These are phyloP conservation scores for Bacterosira constricta DNA, from an alignment of 108 stramenopile genomes.

Conservation along the genomic window DNA sequence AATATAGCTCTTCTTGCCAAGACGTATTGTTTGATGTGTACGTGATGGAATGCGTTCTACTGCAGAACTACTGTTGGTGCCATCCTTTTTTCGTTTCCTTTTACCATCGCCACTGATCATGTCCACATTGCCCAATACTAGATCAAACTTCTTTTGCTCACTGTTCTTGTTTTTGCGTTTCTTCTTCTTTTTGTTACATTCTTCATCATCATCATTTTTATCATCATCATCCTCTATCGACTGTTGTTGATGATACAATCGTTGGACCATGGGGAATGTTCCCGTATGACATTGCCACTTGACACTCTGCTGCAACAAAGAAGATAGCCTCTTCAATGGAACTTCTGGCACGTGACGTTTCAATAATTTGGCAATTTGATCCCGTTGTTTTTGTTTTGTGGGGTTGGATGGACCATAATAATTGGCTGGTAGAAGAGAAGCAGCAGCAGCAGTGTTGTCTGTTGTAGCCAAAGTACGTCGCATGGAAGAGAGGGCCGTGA, in stretches of 20 bases:
- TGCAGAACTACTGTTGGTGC: conserved; percentile 6
- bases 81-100: conserved; percentile 17
- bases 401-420: conserved; percentile 51
- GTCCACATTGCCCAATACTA: conserved; percentile 69
- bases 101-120: conserved; percentile 28
- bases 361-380: conserved; percentile 63
- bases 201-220: conserved; percentile 10
- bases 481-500: conserved; percentile 61
- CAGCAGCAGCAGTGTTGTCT: not conserved
- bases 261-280: conserved; percentile 57
- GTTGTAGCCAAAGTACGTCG: conserved; percentile 11
- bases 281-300: conserved; percentile 88
- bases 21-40: conserved; percentile 67
- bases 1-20: conserved; percentile 82
- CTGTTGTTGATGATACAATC: conserved; percentile 26
- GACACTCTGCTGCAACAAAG: conserved; percentile 90
- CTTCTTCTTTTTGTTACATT: conserved; percentile 32
- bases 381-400: conserved; percentile 64
- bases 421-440: conserved; percentile 40
- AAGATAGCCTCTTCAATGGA: conserved; percentile 71
- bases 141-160: conserved; percentile 68
- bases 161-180: not conserved
- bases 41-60: conserved; percentile 59
- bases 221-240: conserved; percentile 45
- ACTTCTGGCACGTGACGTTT: conserved; percentile 60